Evolutionary conservation across 805 yeast species (phyloP).

Genomic region (Hanseniaspora guilliermondii): DNA sequence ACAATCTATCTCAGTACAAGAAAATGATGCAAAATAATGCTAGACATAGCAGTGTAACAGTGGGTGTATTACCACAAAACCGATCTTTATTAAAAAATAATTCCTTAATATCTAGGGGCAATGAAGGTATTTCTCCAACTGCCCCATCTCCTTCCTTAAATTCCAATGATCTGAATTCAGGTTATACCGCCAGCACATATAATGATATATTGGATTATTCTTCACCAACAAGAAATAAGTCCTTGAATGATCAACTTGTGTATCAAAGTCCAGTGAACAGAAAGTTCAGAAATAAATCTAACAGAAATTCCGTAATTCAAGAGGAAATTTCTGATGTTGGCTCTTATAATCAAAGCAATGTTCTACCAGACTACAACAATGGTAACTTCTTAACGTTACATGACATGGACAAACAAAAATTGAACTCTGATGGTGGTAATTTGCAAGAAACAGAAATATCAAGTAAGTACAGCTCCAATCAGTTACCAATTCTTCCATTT

Average conservation of each 20-base stretch:
- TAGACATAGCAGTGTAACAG: conserved; percentile 12
- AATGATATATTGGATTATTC: conserved; percentile 12
- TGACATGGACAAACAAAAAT: neutral
- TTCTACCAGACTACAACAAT: neutral
- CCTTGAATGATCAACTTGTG: neutral
- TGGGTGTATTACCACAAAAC: conserved; percentile 6
- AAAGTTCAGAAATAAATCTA: conserved; percentile 9
- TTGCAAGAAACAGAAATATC: conserved; percentile 12
- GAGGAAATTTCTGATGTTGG: neutral
- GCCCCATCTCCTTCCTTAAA: neutral
- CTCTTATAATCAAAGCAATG: neutral
- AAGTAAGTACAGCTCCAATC: conserved; percentile 1
- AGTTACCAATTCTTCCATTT: neutral
- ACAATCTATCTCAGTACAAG: conserved; percentile 12
- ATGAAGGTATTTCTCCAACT: neutral
- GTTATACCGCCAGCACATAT: neutral
- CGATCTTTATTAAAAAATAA: neutral
- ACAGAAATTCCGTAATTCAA: conserved; percentile 9
- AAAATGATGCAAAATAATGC: conserved; percentile 14
- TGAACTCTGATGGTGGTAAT: neutral
- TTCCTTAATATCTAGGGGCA: neutral
- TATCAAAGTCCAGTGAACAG: neutral
- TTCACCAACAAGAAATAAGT: conserved; percentile 3
- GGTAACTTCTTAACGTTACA: neutral
- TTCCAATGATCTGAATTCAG: neutral